A percentile compares a stretch with the other conserved stretches of the same genome.
Evolutionary conservation across 108 stramenopile genomes (phyloP).

Genomic region (Cyclotella choctawhatcheeana): DNA sequence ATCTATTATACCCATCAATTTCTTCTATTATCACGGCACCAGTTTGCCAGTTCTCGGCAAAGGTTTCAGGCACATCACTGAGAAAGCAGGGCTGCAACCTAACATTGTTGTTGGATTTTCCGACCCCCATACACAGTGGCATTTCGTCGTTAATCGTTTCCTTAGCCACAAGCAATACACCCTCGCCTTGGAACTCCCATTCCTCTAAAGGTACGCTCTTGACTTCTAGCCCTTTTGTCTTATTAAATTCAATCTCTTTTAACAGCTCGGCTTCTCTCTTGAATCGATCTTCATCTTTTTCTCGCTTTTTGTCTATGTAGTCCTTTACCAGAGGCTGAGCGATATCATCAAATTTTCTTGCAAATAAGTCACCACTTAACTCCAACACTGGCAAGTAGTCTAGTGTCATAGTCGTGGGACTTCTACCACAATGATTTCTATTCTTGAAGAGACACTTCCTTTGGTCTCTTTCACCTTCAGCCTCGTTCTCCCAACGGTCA

Average conservation of each 20-base stretch:
- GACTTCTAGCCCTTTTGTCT: conserved; percentile 31
- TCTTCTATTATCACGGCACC: conserved; percentile 89
- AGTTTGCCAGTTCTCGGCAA: conserved; percentile 76
- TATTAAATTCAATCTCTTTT: conserved; percentile 31
- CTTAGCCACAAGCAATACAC: conserved; percentile 84
- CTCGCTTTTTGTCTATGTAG: conserved; percentile 71
- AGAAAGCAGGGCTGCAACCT: conserved; percentile 81
- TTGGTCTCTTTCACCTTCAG: conserved; percentile 63
- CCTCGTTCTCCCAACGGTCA: conserved; percentile 92
- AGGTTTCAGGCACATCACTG: conserved; percentile 65
- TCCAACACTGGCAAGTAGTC: conserved; percentile 86
- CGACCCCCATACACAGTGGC: conserved; percentile 84
- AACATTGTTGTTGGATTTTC: conserved; percentile 52
- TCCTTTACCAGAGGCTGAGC: conserved; percentile 73
- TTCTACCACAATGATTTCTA: conserved; percentile 89
- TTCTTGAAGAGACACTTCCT: conserved; percentile 90
- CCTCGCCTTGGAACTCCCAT: conserved; percentile 79
- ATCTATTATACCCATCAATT: conserved; percentile 72
- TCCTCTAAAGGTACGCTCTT: conserved; percentile 43
- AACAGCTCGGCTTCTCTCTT: conserved; percentile 28
- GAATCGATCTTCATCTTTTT: conserved; percentile 56
- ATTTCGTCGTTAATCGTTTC: conserved; percentile 61
- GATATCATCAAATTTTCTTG: conserved; percentile 83
- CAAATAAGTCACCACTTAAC: conserved; percentile 85
- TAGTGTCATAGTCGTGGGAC: conserved; percentile 86